Percentiles rank a stretch among this genome's conserved stretches.
These are phyloP conservation scores for Talaromyces sp. DNA, from an alignment of 2,329 filamentous ascomycete genomes.

Conservation along the genomic window DNA sequence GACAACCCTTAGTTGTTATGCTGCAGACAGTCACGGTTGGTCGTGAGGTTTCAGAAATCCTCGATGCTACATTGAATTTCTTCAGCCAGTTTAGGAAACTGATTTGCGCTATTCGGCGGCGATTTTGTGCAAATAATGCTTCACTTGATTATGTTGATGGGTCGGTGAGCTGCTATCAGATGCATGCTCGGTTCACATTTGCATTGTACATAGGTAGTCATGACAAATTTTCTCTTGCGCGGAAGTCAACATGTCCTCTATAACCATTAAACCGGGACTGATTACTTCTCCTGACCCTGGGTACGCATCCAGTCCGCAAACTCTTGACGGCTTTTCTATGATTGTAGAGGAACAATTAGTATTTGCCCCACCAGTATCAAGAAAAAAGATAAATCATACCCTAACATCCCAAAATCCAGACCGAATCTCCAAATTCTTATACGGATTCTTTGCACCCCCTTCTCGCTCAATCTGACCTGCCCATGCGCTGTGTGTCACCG, in stretches of 20 bases:
- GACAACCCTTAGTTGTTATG: neutral
- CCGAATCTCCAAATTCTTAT: constrained; percentile 71
- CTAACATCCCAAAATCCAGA: constrained; percentile 85
- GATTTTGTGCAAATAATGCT: neutral
- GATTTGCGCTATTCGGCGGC: neutral
- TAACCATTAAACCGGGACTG: neutral
- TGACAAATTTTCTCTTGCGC: too few relatives aligned
- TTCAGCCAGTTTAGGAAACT: neutral
- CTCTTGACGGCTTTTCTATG: constrained; percentile 62
- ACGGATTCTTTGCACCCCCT: constrained; percentile 71
- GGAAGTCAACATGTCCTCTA: neutral
- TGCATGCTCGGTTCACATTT: neutral
- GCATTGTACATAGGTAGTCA: neutral
- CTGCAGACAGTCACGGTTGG: neutral
- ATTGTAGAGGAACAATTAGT: constrained; percentile 6
- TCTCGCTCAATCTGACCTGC: constrained; percentile 68
- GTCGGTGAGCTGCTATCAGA: neutral
- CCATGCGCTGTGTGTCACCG: constrained; percentile 82
- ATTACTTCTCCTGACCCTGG: constrained; percentile 24
- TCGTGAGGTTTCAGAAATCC: neutral
- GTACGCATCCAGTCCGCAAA: constrained; percentile 70
- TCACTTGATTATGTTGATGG: neutral
- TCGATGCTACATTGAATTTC: neutral
- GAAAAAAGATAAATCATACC: constrained; percentile 44
- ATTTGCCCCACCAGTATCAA: neutral